A percentile compares a stretch with the other conserved stretches of the same genome.
phyloP scores from a whole-genome alignment of 2,329 filamentous ascomycete species.

The Scedosporium dehoogii region DNA sequence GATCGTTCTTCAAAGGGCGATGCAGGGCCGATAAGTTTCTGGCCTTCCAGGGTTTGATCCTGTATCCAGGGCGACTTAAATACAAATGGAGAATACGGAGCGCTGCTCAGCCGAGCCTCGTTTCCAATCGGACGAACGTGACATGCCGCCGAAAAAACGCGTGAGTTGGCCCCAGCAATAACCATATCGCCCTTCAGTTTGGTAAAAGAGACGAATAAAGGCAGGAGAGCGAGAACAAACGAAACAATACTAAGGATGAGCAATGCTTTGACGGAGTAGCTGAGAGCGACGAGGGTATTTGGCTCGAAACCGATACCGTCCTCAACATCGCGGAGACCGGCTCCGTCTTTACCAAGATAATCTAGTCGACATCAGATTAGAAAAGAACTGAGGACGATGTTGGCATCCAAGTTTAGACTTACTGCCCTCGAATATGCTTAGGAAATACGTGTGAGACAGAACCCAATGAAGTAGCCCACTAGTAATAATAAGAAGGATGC shows the following conservation, averaged over 20 bases:
- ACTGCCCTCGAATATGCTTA: slow-evolving; percentile 6
- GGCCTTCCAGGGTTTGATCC: background rate
- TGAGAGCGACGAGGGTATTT: background rate
- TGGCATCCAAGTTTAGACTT: background rate
- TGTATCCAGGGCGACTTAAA: slow-evolving; percentile 1
- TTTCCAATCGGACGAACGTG: background rate
- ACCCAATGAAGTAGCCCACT: slow-evolving; percentile 14
- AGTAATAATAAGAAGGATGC: slow-evolving; percentile 11
- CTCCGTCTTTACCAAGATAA: background rate
- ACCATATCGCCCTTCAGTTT: slow-evolving; percentile 4
- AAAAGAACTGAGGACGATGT: background rate
- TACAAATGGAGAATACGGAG: background rate
- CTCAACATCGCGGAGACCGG: slow-evolving; percentile 3
- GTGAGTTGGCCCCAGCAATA: slow-evolving; percentile 1
- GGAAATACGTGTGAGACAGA: slow-evolving; percentile 1
- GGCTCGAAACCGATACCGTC: slow-evolving; percentile 1
- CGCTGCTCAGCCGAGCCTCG: background rate
- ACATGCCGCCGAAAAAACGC: slow-evolving; percentile 4
- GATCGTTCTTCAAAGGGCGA: background rate
- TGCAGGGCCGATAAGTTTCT: background rate
- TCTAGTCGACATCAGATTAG: background rate
- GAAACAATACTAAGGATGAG: background rate
- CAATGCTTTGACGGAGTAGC: slow-evolving; percentile 2
- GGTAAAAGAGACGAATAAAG: slow-evolving; percentile 1
- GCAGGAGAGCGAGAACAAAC: background rate